Percentiles rank a stretch among this genome's conserved stretches.
These are phyloP conservation scores for Phaseolus lunatus DNA, from an alignment of 306 rosid genomes.

Conservation along the genomic window DNA sequence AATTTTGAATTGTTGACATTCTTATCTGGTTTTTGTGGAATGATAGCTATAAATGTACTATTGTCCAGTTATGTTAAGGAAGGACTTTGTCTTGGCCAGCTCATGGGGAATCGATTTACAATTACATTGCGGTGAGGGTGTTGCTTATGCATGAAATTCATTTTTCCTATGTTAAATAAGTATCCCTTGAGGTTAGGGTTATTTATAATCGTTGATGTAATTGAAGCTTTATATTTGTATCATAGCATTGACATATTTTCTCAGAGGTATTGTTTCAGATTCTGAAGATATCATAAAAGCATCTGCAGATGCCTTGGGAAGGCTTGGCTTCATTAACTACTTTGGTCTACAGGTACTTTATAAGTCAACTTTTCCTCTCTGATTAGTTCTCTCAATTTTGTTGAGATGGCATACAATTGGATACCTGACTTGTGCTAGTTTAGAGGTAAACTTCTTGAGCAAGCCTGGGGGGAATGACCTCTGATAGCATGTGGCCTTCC, in stretches of 20 bases:
- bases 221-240: constrained; percentile 35
- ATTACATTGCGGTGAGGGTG: constrained; percentile 77
- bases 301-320: constrained; percentile 83
- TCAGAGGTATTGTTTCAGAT: constrained; percentile 95
- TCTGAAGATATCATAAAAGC: constrained; percentile 84
- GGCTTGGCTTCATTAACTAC: constrained; percentile 88
- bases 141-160: constrained; percentile 40
- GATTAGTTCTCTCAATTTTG: constrained; percentile 30
- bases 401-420: constrained; percentile 16
- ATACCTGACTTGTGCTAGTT: constrained; percentile 11
- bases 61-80: constrained; percentile 77
- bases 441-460: background rate
- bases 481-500: background rate
- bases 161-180: constrained; percentile 28
- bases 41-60: constrained; percentile 44
- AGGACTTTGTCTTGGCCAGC: constrained; percentile 96
- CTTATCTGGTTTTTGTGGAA: constrained; percentile 34
- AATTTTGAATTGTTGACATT: constrained; percentile 31
- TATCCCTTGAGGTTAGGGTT: background rate
- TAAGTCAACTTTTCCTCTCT: constrained; percentile 31
- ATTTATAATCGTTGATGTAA: constrained; percentile 26
- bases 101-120: constrained; percentile 86
- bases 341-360: constrained; percentile 91
- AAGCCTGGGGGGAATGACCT: background rate
- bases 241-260: constrained; percentile 48